Evolutionary conservation across 129 eudicot genomes (phyloP).

Genomic region (Saposhnikovia divaricata): DNA sequence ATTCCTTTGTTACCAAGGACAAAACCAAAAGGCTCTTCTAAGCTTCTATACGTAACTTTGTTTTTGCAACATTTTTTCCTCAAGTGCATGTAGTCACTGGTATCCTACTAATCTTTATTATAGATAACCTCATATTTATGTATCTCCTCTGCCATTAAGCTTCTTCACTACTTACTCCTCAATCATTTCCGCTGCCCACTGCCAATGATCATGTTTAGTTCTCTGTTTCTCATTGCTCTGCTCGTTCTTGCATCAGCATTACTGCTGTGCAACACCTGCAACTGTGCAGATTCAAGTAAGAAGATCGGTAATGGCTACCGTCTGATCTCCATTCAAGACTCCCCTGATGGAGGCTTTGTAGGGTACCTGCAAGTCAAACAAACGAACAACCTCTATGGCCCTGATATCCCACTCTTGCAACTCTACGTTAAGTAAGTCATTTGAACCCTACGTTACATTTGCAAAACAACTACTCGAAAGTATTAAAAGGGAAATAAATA

Average conservation of each 20-base stretch:
- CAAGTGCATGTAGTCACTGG: not conserved
- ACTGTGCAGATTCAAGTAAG: slow-evolving; percentile 18
- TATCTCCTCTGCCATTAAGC: not conserved
- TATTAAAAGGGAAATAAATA: not conserved
- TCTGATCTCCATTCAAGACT: slow-evolving; percentile 50
- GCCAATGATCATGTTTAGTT: not conserved
- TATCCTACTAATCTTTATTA: not conserved
- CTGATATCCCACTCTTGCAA: slow-evolving; percentile 75
- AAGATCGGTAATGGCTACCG: slow-evolving; percentile 81
- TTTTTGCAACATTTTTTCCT: not conserved
- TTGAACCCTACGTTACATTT: not conserved
- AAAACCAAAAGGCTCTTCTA: not conserved
- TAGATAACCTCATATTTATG: too few species aligned
- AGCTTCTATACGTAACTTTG: not conserved
- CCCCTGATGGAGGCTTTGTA: slow-evolving; percentile 64
- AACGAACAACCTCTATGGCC: slow-evolving; percentile 60
- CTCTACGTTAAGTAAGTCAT: slow-evolving; percentile 76
- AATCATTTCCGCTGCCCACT: not conserved
- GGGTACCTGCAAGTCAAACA: slow-evolving; percentile 66
- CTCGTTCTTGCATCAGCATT: slow-evolving; percentile 9
- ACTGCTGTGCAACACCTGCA: slow-evolving; percentile 3
- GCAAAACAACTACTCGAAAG: not conserved
- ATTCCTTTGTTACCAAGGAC: not conserved
- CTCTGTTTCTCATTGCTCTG: not conserved
- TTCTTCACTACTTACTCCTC: not conserved